Percentiles rank a stretch among this genome's conserved stretches.
Evolutionary conservation across 2,329 filamentous ascomycete species (phyloP).

Genomic region (Metarhizium brunneum): DNA sequence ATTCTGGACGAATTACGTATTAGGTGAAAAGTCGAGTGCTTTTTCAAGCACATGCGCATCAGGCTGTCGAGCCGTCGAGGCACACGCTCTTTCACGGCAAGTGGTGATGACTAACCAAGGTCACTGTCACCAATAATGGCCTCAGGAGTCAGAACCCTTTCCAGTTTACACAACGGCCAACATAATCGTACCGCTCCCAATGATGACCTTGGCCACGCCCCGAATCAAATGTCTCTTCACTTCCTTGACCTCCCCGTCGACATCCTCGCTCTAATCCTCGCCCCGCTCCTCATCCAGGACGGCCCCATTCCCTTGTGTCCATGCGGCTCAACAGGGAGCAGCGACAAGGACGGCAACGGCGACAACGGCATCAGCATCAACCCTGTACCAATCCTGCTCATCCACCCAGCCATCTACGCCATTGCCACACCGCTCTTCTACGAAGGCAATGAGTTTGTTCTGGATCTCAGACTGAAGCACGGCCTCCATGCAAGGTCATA

Average conservation of each 20-base stretch:
- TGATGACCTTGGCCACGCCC: background rate
- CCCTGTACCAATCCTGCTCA: conserved; percentile 20
- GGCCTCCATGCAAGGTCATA: conserved; percentile 17
- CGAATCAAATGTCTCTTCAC: conserved; percentile 10
- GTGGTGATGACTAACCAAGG: no score
- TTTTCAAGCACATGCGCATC: no score
- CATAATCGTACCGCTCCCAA: background rate
- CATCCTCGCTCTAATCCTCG: conserved; percentile 20
- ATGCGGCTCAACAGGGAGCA: conserved; percentile 10
- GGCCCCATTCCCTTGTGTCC: conserved; percentile 18
- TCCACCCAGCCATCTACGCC: conserved; percentile 22
- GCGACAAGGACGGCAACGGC: background rate
- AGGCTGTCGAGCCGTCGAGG: no score
- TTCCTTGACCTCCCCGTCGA: conserved; percentile 25
- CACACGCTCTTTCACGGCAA: no score
- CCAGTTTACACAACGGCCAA: background rate
- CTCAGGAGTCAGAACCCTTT: background rate
- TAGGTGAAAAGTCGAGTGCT: no score
- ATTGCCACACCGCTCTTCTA: conserved; percentile 24
- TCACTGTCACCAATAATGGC: no score
- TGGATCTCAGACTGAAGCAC: conserved; percentile 19
- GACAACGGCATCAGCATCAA: conserved; percentile 7
- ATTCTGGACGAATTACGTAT: no score
- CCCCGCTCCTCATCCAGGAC: conserved; percentile 17
- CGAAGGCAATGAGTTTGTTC: conserved; percentile 19